A percentile compares a stretch with the other conserved stretches of the same genome.
Evolutionary conservation across 129 eudicot species (phyloP).

Genomic region (Erigeron canadensis): DNA sequence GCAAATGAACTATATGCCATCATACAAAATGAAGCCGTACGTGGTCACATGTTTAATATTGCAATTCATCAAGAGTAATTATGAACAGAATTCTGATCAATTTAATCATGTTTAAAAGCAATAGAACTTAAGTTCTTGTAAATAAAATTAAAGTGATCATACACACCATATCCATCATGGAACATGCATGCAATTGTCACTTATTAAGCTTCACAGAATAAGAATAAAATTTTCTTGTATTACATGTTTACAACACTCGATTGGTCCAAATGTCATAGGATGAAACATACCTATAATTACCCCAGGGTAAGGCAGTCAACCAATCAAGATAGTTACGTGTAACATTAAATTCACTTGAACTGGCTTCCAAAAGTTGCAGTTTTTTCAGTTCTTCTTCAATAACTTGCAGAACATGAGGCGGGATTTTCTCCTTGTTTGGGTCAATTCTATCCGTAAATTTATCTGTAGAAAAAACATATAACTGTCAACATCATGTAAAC

Average conservation of each 20-base stretch:
- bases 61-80: background rate
- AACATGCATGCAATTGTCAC: conserved; percentile 10
- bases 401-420: conserved; percentile 96
- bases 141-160: conserved; percentile 1
- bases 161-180: background rate
- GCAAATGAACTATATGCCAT: background rate
- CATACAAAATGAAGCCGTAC: conserved; percentile 8
- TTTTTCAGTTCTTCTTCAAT: conserved; percentile 95
- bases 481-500: background rate
- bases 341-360: conserved; percentile 98
- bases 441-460: conserved; percentile 94
- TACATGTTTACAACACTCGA: background rate
- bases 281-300: conserved; percentile 71
- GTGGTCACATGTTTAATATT: background rate
- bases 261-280: background rate
- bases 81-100: background rate
- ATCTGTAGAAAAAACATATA: conserved; percentile 43
- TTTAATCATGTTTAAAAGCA: background rate
- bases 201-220: conserved; percentile 7
- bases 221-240: background rate
- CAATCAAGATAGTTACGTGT: conserved; percentile 98
- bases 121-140: conserved; percentile 4
- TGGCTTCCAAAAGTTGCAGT: conserved; percentile 87
- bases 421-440: conserved; percentile 86
- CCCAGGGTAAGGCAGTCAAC: conserved; percentile 99